phyloP scores from a whole-genome alignment of 768 basidiomycete species.

The Amanita phalloides region DNA sequence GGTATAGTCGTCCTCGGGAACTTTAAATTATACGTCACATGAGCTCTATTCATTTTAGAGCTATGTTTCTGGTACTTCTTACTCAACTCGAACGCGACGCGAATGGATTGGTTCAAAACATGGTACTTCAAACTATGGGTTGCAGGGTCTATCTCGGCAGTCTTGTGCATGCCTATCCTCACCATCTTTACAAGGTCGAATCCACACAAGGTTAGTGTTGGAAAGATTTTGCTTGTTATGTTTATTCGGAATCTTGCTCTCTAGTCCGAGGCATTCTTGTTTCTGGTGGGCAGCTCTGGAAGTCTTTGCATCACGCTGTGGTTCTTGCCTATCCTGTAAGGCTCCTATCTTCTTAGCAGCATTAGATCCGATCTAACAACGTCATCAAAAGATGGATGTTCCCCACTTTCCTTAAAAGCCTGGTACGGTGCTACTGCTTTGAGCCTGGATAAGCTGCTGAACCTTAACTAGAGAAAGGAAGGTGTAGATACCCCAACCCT shows the following conservation, averaged over 20 bases:
- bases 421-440: constrained; percentile 32
- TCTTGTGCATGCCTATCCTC: constrained; percentile 61
- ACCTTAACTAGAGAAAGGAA: constrained; percentile 35
- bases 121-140: constrained; percentile 69
- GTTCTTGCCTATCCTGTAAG: constrained; percentile 63
- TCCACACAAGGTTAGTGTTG: constrained; percentile 39
- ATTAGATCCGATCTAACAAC: constrained; percentile 7
- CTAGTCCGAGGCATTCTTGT: constrained; percentile 61
- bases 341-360: constrained; percentile 3
- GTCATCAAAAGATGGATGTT: constrained; percentile 41
- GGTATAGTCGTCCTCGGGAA: constrained; percentile 26
- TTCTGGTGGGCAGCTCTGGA: constrained; percentile 59
- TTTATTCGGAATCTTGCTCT: constrained; percentile 8
- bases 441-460: not conserved
- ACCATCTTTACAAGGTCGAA: constrained; percentile 53
- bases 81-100: constrained; percentile 47
- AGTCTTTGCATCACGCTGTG: constrained; percentile 62
- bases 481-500: constrained; percentile 57
- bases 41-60: constrained; percentile 29
- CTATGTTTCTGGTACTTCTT: constrained; percentile 86
- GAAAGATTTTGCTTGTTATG: constrained; percentile 1
- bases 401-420: constrained; percentile 47
- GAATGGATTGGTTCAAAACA: constrained; percentile 72
- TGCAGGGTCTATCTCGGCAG: constrained; percentile 46
- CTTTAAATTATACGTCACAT: not conserved